Conservation (phyloP, 169 alveolate species). For the Hammondia hammondi region DNA sequence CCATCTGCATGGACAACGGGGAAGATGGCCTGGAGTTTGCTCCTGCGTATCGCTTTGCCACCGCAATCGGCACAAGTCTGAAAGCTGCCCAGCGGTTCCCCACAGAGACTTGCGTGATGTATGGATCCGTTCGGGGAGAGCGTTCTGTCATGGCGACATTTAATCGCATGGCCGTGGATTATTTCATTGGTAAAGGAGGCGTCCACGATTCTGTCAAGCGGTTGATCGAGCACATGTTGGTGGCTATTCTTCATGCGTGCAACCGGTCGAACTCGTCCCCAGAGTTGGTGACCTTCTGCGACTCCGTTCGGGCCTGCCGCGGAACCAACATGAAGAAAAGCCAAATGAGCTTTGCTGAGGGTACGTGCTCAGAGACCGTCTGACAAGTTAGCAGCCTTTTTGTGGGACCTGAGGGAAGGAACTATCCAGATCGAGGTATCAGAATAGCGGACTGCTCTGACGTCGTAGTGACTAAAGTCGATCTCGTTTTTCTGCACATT, state of each 20-base stretch:
- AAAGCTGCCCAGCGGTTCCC: conserved; percentile 10
- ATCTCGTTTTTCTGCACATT: no score
- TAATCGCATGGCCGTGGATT: conserved; percentile 19
- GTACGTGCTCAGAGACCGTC: background rate
- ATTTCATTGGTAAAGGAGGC: background rate
- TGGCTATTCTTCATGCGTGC: background rate
- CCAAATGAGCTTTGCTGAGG: background rate
- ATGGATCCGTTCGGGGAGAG: background rate
- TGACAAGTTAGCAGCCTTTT: background rate
- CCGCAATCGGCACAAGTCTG: background rate
- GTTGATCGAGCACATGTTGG: background rate
- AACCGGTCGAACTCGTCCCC: background rate
- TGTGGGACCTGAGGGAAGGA: no score
- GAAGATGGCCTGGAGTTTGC: background rate
- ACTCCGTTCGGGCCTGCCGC: conserved; percentile 15
- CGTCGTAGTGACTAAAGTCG: no score
- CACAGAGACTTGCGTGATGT: background rate
- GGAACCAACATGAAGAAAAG: background rate
- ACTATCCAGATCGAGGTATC: no score
- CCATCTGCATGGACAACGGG: conserved; percentile 33
- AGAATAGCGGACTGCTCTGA: no score
- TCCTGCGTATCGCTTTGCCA: background rate
- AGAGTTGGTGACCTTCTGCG: background rate
- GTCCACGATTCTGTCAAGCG: background rate
- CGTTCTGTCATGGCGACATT: background rate